Base-by-base conservation (phyloP, 768 basidiomycete species). In the Nevesoporus exiguus region DNA sequence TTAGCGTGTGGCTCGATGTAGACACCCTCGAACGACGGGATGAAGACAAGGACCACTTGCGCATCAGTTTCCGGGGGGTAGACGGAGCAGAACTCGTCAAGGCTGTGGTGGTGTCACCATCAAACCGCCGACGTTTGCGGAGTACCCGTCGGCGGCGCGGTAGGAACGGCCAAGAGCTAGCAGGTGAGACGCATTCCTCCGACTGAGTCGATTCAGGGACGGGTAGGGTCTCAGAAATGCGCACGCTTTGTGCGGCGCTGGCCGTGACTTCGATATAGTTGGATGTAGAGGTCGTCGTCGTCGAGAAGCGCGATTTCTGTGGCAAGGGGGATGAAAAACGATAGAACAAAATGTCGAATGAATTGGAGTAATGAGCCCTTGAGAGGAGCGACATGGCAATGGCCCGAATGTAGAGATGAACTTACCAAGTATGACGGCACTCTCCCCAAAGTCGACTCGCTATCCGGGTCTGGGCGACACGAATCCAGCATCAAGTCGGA, bases 291-390 rank as follows among this genome's bases (percentile, higher is more conserved):
- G 64, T 67, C 6, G 72, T 73, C 30, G 72, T 70, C 24, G 61
- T 60, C 29, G 72, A 73, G 51, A 74, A 74, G 17, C 68, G 72
- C 9, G 72, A 73, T 40, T 42, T 59, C 73, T 72, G 44, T 13
- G 46, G 15, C n/a, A 24, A 29, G 34, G 19, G 10, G 36, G 25
- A 14, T 37, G 25, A 41, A 39, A 15, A 59, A 42, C 3, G 29
- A 39, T 22, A 15, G 11, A 22, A 29, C 34, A 42, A 47, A 19
- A 34, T n/a, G 37, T n/a, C 9, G 46, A 9, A 48, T n/a, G 27
- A 51, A 46, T 24, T 21, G 31, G 24, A 29, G 34, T 7, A 46
- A 29, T 10, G 3, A 19, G 17, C n/a, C 19, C 17, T 37, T 19
- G 14, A 37, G 37, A 53, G 37, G 25, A 14, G 21, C 11, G 29